Evolutionary conservation across 805 yeast species (phyloP).

Genomic region (Cyberlindnera samutprakarnensis): DNA sequence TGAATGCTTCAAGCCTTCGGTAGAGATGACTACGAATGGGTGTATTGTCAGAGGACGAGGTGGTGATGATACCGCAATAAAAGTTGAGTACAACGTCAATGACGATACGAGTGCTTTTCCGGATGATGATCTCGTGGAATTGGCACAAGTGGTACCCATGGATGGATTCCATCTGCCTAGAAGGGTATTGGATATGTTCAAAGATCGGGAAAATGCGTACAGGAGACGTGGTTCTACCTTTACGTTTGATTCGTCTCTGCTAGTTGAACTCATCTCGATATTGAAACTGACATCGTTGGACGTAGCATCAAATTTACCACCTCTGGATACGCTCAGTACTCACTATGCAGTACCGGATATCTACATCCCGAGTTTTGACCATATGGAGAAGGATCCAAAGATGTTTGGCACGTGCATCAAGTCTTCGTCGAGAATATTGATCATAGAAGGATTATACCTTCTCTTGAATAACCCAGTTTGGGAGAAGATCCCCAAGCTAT

Average conservation of each 20-base stretch:
- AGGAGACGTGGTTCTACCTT: slow-evolving; percentile 75
- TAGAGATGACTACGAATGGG: slow-evolving; percentile 3
- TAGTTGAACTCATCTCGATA: slow-evolving; percentile 8
- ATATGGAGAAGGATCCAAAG: slow-evolving; percentile 64
- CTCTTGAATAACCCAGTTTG: slow-evolving; percentile 53
- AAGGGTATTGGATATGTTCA: slow-evolving; percentile 36
- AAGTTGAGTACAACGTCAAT: slow-evolving; percentile 4
- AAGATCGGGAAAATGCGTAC: slow-evolving; percentile 50
- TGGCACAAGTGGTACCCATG: slow-evolving; percentile 54
- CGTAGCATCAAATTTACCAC: slow-evolving; percentile 2
- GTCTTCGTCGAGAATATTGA: slow-evolving; percentile 42
- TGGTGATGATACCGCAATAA: slow-evolving; percentile 18
- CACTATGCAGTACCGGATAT: slow-evolving; percentile 27
- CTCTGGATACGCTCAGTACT: slow-evolving; percentile 8
- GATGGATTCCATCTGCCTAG: slow-evolving; percentile 72
- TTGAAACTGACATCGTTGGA: slow-evolving; percentile 11
- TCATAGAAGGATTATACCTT: slow-evolving; percentile 74
- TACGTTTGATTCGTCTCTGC: slow-evolving; percentile 55
- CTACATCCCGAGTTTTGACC: slow-evolving; percentile 67
- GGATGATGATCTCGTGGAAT: too few species aligned
- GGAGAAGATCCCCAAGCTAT: slow-evolving; percentile 36
- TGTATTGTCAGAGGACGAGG: slow-evolving; percentile 18
- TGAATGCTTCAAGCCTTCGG: slow-evolving; percentile 13
- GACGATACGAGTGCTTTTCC: background rate
- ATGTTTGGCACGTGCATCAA: slow-evolving; percentile 41